Evolutionary conservation across 306 rosid species (phyloP), one percentile per base, ranked within the genome.

Genomic region (Cyclanthera cordifolia): DNA sequence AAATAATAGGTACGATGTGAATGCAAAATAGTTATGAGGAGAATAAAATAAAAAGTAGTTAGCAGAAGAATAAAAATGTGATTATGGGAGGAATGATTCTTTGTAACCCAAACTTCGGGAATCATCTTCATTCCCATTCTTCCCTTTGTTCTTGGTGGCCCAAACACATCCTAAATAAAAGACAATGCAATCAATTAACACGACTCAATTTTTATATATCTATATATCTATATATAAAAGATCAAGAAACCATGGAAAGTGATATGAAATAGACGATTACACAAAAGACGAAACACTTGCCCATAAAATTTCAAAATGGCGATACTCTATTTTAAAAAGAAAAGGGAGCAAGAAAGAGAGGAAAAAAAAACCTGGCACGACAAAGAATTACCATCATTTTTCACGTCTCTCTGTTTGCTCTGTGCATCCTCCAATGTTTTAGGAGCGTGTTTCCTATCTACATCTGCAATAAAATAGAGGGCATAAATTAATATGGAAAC

Each of bases 371-470:
- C 16, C 25, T 68, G 72, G 34, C 76, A 53, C 61, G 53, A 63
- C 46, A 77, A 23, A 70, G 72, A 52, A 66, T 50, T 76, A 64
- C 75, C 68, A 73, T 50, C 72, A 56, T 60, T 74, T 58, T 64
- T 79, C 52, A 72, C 55, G 43, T 30, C 53, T 25, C 79, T 73
- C 46, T 51, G 73, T 56, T 41, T 73, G 72, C 79, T 27, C 73
- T 72, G 72, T 25, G 59, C 5, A 46, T 76, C 83, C 73, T 80
- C 78, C 12, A 60, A 19, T 3, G 19, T 51, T 57, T 73, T 13
- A 20, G 41, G 41, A 75, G 61, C 32, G n/a, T 55, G 57, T 5
- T 32, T 43, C 55, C 16, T 50, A 51, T 34, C 20, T 23, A 57
- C 69, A 50, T 45, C 76, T 82, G 65, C 70, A 43, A 43, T 49